A percentile compares a stretch with the other conserved stretches of the same genome.
Conservation (phyloP, 495 filamentous ascomycete species). For the Parmelia sp. region DNA sequence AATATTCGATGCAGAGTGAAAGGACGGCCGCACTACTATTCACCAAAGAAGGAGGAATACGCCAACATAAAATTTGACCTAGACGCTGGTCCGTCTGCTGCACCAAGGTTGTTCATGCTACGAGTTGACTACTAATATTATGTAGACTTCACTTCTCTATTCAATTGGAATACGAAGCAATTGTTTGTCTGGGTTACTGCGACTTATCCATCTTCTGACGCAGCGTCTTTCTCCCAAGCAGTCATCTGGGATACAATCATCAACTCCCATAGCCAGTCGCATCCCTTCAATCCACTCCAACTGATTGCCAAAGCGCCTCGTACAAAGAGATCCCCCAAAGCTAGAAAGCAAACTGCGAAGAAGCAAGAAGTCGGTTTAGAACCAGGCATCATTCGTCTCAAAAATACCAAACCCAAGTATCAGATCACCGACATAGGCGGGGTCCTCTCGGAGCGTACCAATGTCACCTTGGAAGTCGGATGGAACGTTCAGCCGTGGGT, state of each 20-base stretch:
- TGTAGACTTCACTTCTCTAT: constrained; percentile 76
- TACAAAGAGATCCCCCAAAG: constrained; percentile 24
- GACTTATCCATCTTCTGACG: constrained; percentile 59
- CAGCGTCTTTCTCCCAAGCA: constrained; percentile 51
- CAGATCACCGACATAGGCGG: constrained; percentile 83
- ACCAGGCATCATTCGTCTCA: constrained; percentile 62
- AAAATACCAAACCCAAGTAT: constrained; percentile 84
- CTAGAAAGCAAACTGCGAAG: constrained; percentile 25
- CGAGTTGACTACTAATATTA: background rate
- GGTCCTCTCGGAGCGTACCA: constrained; percentile 55
- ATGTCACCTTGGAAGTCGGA: constrained; percentile 71
- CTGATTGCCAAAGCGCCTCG: constrained; percentile 22
- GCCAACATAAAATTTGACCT: constrained; percentile 90
- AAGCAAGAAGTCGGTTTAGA: constrained; percentile 13
- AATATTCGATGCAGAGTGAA: constrained; percentile 52
- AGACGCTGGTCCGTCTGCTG: constrained; percentile 51
- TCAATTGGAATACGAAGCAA: constrained; percentile 99
- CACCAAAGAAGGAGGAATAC: constrained; percentile 85
- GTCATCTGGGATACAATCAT: constrained; percentile 96
- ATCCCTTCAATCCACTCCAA: constrained; percentile 35
- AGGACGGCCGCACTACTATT: constrained; percentile 91
- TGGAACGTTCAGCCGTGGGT: constrained; percentile 99
- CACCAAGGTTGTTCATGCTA: background rate
- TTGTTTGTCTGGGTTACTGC: constrained; percentile 92
- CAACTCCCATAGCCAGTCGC: constrained; percentile 56